A percentile compares a stretch with the other conserved stretches of the same genome.
Evolutionary conservation across 2,329 filamentous ascomycete genomes (phyloP).

Genomic region (Pseudopyrenochaeta lycopersici): DNA sequence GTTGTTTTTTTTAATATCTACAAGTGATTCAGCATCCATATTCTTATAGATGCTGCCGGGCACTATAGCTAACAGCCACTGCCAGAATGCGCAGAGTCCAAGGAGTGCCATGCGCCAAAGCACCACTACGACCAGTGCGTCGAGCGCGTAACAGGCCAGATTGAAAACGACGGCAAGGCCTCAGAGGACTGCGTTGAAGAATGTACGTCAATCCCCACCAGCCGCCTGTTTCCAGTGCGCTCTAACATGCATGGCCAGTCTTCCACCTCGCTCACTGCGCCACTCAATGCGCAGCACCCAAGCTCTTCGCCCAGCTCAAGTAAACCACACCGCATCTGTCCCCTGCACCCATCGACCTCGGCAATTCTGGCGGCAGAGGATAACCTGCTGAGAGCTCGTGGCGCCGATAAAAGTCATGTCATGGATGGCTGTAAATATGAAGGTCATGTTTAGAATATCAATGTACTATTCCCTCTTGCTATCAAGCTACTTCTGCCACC

Average conservation of each 20-base stretch:
- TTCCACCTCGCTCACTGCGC: constrained; percentile 99
- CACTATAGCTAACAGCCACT: constrained; percentile 29
- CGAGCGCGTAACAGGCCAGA: constrained; percentile 81
- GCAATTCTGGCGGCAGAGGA: constrained; percentile 20
- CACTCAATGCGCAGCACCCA: constrained; percentile 89
- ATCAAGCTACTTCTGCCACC: background rate
- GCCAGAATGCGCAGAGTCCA: constrained; percentile 87
- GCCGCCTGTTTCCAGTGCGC: background rate
- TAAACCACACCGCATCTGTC: constrained; percentile 60
- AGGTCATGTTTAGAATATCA: constrained; percentile 49
- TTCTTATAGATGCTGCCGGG: too few relatives aligned
- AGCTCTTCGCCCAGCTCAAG: constrained; percentile 93
- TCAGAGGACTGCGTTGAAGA: constrained; percentile 99
- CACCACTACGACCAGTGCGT: constrained; percentile 99
- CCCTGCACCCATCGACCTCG: constrained; percentile 16
- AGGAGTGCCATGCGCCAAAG: constrained; percentile 86
- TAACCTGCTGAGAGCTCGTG: constrained; percentile 27
- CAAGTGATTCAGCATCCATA: too few relatives aligned
- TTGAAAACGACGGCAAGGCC: constrained; percentile 76
- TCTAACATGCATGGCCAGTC: constrained; percentile 65
- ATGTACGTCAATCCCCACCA: constrained; percentile 72
- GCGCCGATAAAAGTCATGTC: constrained; percentile 34
- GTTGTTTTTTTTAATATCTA: too few relatives aligned
- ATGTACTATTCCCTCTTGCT: constrained; percentile 42
- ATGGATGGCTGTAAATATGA: constrained; percentile 47